Evolutionary conservation across 169 alveolate species (phyloP).

Genomic region (Plasmodium billcollinsi): DNA sequence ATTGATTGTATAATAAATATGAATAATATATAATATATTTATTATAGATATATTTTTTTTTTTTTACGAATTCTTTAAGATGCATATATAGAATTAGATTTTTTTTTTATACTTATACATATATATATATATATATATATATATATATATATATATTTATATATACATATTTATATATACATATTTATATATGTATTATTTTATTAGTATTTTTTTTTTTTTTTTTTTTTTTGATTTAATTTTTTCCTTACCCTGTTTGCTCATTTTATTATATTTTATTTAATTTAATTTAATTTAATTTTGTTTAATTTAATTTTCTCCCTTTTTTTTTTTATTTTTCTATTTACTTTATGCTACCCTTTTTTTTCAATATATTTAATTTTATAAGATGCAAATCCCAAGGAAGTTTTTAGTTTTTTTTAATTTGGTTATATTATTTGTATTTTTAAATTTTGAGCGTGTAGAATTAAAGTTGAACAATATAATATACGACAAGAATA

Average conservation of each 20-base stretch:
- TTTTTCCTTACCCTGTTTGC: too few species aligned
- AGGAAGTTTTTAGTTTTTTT: conserved; percentile 7
- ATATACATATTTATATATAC: background rate
- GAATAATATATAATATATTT: too few species aligned
- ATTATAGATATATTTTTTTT: too few species aligned
- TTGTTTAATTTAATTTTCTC: too few species aligned
- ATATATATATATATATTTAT: too few species aligned
- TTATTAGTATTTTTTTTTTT: background rate
- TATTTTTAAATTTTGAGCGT: conserved; percentile 32
- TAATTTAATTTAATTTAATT: too few species aligned
- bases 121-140: too few species aligned
- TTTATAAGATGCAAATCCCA: conserved; percentile 9
- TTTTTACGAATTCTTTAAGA: too few species aligned
- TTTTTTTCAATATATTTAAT: background rate
- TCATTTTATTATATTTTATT: too few species aligned
- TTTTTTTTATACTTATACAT: too few species aligned
- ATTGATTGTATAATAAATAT: too few species aligned
- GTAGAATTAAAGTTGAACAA: conserved; percentile 40
- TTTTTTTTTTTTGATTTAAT: background rate
- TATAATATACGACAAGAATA: background rate
- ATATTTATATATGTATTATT: background rate
- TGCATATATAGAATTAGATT: too few species aligned
- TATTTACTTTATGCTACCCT: background rate
- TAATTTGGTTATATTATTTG: conserved; percentile 11
- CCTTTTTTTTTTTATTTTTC: background rate